These are phyloP conservation scores for Coffea canephora DNA, from an alignment of 257 asterid genomes.

Conservation along the genomic window DNA sequence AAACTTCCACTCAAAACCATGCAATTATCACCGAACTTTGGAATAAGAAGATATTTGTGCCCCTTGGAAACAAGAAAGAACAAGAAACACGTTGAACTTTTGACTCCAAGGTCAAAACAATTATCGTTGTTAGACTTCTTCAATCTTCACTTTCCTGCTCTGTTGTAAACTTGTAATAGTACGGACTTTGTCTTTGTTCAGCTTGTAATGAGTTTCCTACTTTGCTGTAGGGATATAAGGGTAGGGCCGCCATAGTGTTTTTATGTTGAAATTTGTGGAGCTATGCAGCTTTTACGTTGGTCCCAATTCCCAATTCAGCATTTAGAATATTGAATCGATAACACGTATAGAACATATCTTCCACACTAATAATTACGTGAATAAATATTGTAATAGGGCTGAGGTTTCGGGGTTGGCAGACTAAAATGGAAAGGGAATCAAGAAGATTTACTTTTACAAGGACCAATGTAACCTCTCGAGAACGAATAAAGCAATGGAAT, in stretches of 20 bases:
- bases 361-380: slow-evolving; percentile 2
- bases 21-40: slow-evolving; percentile 20
- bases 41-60: slow-evolving; percentile 2
- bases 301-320: background rate
- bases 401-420: slow-evolving; percentile 7
- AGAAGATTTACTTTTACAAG: slow-evolving; percentile 26
- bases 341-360: background rate
- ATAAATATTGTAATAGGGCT: background rate
- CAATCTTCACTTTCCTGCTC: background rate
- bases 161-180: background rate
- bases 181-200: background rate
- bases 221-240: background rate
- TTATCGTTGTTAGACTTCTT: slow-evolving; percentile 7
- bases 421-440: slow-evolving; percentile 27
- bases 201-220: background rate
- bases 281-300: background rate
- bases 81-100: background rate
- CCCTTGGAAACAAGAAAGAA: background rate
- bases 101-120: slow-evolving; percentile 21
- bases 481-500: slow-evolving; percentile 27
- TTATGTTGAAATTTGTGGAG: background rate
- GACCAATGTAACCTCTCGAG: slow-evolving; percentile 28
- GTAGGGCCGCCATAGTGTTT: background rate
- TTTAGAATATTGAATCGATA: background rate
- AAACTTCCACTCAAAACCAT: slow-evolving; percentile 39